Evolutionary conservation across 1,284 basidiomycete genomes (phyloP).

Genomic region (Grifola frondosa): DNA sequence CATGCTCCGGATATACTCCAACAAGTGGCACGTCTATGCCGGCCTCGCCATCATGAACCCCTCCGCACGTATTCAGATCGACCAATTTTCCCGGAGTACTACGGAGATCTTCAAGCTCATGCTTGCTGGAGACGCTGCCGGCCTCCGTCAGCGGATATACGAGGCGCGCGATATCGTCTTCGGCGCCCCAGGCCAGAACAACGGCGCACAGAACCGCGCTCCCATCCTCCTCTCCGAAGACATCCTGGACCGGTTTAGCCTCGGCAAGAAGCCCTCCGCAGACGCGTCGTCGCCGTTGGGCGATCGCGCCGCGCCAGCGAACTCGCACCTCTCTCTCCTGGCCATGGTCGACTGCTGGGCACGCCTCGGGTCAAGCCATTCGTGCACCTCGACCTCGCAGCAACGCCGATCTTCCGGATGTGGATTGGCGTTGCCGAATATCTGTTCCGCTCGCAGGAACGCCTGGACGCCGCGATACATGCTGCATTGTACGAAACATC

Average conservation of each 20-base stretch:
- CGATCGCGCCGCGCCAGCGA: conserved; percentile 44
- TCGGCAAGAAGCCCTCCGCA: conserved; percentile 47
- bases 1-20: conserved; percentile 92
- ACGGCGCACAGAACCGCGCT: conserved; percentile 32
- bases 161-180: conserved; percentile 82
- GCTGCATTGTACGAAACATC: conserved; percentile 80
- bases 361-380: conserved; percentile 87
- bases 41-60: conserved; percentile 97
- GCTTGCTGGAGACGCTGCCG: conserved; percentile 74
- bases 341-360: conserved; percentile 99
- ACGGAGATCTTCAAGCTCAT: conserved; percentile 96
- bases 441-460: conserved; percentile 72
- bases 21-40: conserved; percentile 99
- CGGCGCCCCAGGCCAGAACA: conserved; percentile 39
- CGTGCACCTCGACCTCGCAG: conserved; percentile 89
- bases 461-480: conserved; percentile 71
- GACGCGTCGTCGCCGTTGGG: conserved; percentile 7
- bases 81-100: conserved; percentile 84
- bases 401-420: conserved; percentile 93
- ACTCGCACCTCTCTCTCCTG: conserved; percentile 94
- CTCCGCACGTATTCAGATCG: conserved; percentile 85
- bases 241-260: conserved; percentile 86
- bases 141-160: conserved; percentile 73
- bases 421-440: conserved; percentile 99
- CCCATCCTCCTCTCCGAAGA: conserved; percentile 88